Evolutionary conservation across 2,329 filamentous ascomycete species (phyloP), one percentile per base, ranked within the genome.

Genomic region (Drechmeria coniospora): DNA sequence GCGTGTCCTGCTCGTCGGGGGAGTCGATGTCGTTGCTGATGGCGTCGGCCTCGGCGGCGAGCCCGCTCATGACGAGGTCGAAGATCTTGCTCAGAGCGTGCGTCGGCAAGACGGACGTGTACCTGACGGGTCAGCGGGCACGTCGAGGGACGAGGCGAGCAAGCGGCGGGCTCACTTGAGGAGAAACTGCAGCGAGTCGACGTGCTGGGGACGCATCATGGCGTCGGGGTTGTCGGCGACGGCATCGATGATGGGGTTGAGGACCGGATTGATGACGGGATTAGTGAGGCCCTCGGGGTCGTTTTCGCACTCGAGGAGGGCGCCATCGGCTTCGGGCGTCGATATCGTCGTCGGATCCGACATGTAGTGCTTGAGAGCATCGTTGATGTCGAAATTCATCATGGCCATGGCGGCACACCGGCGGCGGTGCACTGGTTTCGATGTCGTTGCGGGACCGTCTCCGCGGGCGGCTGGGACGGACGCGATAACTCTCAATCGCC

Each of bases 281-380:
- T 72, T 74, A 16, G 81, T 82, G 39, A 93, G 69, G 27, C 76
- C 68, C 46, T 94, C 83, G 28, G 83, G 80, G 43, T 94, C 83
- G 51, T 80, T 79, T 60, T 95, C 90, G 68, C 82, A 92, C 50
- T 95, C 87, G 43, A 84, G 66, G 13, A 98, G 71, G 33, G 79
- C 71, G 24, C 74, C 56, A 42, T 90, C 79, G 31, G 86, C 90
- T 51, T 95, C 87, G 23, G 80, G 76, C 3, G 86, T 94, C 6
- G 79, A 64, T 31, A 95, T 79, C 21, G 73, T 70, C 25, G 74
- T 64, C 7, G 90, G 87, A 51, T 95, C 87, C 57, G 83, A 92
- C 69, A 94, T 81, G 58, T 94, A 98, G 51, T 82, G 72, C 65
- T 93, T 94, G 54, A 95, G 78, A 39, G 84, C 83, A 61, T 93